Percentiles rank a stretch among this genome's conserved stretches.
These are phyloP conservation scores for Penicillium aurantiogriseum DNA, from an alignment of 2,329 filamentous ascomycete genomes.

Conservation along the genomic window DNA sequence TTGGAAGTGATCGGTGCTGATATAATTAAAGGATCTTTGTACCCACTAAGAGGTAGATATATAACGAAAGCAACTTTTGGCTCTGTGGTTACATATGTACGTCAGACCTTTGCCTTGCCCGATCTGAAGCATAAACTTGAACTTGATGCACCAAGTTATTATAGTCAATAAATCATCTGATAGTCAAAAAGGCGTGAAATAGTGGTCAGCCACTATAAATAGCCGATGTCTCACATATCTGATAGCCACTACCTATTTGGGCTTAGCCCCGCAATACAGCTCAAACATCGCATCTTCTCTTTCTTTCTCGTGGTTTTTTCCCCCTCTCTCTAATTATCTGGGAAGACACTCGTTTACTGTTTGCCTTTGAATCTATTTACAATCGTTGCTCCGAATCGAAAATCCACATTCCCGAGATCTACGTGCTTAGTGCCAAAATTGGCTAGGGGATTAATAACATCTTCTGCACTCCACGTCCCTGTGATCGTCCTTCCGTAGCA, in stretches of 20 bases:
- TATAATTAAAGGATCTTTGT: neutral
- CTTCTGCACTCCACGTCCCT: slow-evolving; percentile 13
- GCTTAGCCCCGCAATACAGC: slow-evolving; percentile 22
- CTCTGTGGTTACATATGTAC: too few species aligned
- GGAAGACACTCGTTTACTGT: slow-evolving; percentile 15
- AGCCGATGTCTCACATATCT: slow-evolving; percentile 24
- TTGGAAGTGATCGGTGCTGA: neutral
- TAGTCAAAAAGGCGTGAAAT: neutral
- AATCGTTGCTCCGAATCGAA: neutral
- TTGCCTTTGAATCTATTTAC: neutral
- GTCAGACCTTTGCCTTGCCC: neutral
- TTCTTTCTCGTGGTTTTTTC: slow-evolving; percentile 3
- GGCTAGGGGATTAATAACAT: slow-evolving; percentile 9
- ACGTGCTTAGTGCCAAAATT: slow-evolving; percentile 16
- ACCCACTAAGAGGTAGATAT: neutral
- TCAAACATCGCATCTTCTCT: slow-evolving; percentile 14
- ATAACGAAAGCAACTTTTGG: neutral
- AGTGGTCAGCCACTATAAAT: slow-evolving; percentile 19
- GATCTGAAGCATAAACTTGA: neutral
- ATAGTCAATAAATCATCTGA: neutral
- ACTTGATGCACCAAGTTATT: neutral
- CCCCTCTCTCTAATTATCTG: neutral
- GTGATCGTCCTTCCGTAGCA: slow-evolving; percentile 6
- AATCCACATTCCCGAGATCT: slow-evolving; percentile 18
- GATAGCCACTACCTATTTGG: slow-evolving; percentile 13